Percentiles rank a stretch among this genome's conserved stretches.
phyloP scores from a whole-genome alignment of 306 rosid species.

The Chamaecrista fasciculata region DNA sequence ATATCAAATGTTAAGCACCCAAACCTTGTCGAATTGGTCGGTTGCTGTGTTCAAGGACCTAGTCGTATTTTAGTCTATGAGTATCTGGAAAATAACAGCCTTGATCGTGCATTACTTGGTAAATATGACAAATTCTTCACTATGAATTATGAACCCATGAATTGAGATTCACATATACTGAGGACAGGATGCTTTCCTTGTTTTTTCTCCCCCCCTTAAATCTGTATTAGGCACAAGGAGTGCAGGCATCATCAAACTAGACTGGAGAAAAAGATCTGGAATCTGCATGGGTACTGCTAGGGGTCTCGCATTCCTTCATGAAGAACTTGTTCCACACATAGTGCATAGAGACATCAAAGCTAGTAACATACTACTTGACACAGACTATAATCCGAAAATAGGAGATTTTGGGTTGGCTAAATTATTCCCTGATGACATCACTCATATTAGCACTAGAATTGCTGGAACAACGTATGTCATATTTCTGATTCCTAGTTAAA shows the following conservation, averaged over 20 bases:
- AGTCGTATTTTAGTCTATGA: constrained; percentile 80
- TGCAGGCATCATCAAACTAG: constrained; percentile 40
- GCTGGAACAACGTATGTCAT: constrained; percentile 94
- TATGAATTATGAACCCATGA: constrained; percentile 19
- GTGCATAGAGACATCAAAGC: constrained; percentile 98
- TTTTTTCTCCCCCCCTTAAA: neutral
- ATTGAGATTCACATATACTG: constrained; percentile 3
- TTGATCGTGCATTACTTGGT: constrained; percentile 76
- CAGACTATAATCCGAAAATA: constrained; percentile 71
- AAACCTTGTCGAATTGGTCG: constrained; percentile 87
- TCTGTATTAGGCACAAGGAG: constrained; percentile 46
- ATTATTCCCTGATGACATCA: constrained; percentile 87
- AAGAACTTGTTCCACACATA: constrained; percentile 79
- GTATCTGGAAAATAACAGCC: constrained; percentile 74
- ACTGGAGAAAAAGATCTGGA: constrained; percentile 79
- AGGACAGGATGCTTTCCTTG: neutral
- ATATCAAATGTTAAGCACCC: constrained; percentile 79
- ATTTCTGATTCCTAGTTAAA: constrained; percentile 32
- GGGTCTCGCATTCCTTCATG: constrained; percentile 88
- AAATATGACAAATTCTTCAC: constrained; percentile 23
- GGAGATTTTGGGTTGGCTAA: constrained; percentile 98
- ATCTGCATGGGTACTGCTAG: constrained; percentile 76
- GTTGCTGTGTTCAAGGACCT: constrained; percentile 72
- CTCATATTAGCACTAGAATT: constrained; percentile 95
- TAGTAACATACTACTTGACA: constrained; percentile 83